Percentiles rank a stretch among this genome's conserved stretches.
Evolutionary conservation across 129 eudicot species (phyloP).

Genomic region (Artemisia argyi): DNA sequence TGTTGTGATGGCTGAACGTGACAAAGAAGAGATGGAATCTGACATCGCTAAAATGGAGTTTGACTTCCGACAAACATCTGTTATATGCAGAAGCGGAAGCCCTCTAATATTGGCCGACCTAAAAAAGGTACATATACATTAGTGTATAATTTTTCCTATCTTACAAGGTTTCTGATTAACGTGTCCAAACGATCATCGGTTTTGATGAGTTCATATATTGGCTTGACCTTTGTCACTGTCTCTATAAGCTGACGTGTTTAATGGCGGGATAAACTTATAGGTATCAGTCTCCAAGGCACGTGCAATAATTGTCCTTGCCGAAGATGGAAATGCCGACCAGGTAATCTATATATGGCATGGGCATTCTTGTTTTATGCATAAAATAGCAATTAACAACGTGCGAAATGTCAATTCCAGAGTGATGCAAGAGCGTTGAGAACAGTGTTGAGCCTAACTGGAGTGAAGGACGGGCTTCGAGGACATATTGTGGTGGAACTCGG

Average conservation of each 20-base stretch:
- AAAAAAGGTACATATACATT: slow-evolving; percentile 54
- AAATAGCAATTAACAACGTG: slow-evolving; percentile 7
- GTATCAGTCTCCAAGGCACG: slow-evolving; percentile 93
- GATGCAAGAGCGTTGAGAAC: slow-evolving; percentile 93
- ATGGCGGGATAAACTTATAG: slow-evolving; percentile 38
- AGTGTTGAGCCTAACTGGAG: slow-evolving; percentile 80
- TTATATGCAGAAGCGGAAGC: slow-evolving; percentile 92
- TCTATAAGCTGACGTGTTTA: slow-evolving; percentile 1
- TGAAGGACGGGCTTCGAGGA: slow-evolving; percentile 75
- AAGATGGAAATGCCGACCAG: slow-evolving; percentile 95
- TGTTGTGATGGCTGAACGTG: slow-evolving; percentile 87
- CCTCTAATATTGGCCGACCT: slow-evolving; percentile 81
- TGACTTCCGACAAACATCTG: slow-evolving; percentile 83
- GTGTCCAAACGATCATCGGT: not conserved
- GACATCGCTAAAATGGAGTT: slow-evolving; percentile 91
- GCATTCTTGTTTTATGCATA: slow-evolving; percentile 5
- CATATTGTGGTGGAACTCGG: slow-evolving; percentile 86
- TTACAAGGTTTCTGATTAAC: no score
- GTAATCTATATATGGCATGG: slow-evolving; percentile 34
- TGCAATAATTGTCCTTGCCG: slow-evolving; percentile 84
- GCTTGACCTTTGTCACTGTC: not conserved
- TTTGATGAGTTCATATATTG: not conserved
- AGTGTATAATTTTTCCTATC: not conserved
- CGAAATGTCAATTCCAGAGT: slow-evolving; percentile 49
- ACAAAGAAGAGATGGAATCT: slow-evolving; percentile 92